These are phyloP conservation scores for Lodderomyces pseudojiufengensis DNA, from an alignment of 1,139 yeast genomes.

Conservation along the genomic window DNA sequence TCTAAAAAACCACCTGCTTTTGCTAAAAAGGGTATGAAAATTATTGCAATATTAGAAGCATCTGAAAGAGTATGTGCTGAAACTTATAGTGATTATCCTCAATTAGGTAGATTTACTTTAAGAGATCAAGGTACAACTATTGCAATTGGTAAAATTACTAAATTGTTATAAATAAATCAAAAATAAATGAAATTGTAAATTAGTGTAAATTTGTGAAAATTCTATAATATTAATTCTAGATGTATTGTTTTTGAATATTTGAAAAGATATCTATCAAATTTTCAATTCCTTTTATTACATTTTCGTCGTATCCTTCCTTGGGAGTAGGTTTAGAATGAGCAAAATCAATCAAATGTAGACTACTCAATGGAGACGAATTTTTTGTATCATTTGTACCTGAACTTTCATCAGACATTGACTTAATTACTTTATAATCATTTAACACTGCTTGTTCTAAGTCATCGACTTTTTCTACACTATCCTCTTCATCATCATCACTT, in stretches of 20 bases:
- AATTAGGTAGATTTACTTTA: constrained; percentile 94
- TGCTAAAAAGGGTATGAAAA: constrained; percentile 98
- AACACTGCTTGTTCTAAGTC: constrained; percentile 20
- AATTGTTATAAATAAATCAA: constrained; percentile 38
- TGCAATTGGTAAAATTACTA: constrained; percentile 95
- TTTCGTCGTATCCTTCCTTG: constrained; percentile 69
- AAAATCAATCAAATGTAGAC: constrained; percentile 75
- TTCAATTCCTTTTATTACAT: constrained; percentile 63
- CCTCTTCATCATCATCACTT: constrained; percentile 30
- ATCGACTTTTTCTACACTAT: constrained; percentile 17
- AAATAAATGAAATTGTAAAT: too few species aligned
- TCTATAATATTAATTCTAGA: too few species aligned
- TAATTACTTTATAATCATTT: constrained; percentile 14
- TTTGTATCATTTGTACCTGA: neutral
- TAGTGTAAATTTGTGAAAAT: too few species aligned
- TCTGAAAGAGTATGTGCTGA: constrained; percentile 89
- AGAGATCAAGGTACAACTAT: constrained; percentile 98
- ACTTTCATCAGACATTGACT: neutral
- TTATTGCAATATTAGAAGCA: constrained; percentile 86
- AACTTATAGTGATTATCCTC: constrained; percentile 87
- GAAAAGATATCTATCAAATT: constrained; percentile 46
- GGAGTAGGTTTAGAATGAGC: constrained; percentile 74
- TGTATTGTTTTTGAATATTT: too few species aligned
- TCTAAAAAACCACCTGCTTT: constrained; percentile 97
- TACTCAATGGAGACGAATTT: constrained; percentile 25